Evolutionary conservation across 192 early-diverging fungal species (phyloP), one percentile per base, ranked within the genome.

Genomic region (Backusella morwellensis): DNA sequence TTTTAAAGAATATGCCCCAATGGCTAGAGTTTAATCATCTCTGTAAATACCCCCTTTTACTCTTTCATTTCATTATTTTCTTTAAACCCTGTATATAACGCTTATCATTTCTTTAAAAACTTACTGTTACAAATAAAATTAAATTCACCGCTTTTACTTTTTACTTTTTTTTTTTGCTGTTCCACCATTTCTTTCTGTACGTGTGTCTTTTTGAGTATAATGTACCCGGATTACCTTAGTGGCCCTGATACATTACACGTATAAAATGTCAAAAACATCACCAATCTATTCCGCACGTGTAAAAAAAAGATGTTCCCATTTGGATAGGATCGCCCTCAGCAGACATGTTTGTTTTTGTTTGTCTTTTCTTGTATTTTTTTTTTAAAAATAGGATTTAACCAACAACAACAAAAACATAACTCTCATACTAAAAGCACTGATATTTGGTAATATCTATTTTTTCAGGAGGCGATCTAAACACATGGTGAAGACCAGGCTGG

Each of bases 1-100:
- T 50, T 79, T 79, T 68, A 41, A 59, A 29, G 42, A 52, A 26
- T 79, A 75, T 59, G 78, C 78, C 35, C 21, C 40, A 70, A 44
- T 79, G 36, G 78, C 78, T 17, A 73, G 54, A 68, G 59, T 47
- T 44, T 75, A 75, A 35, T 21, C 23, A 59, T 59, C n/a, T 26
- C 21, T 59, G 54, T 59, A 59, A 59, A 59, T 59, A 59, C 54
- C 54, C 54, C 23, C 54, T 11, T 23, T 26, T 23, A 26, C 52
- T 56, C 7, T 17, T 47, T 19, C 47, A 50, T 50, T 50, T 50
- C 47, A 50, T 50, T 50, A 23, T 59, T 26, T 59, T 59, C 54
- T 59, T 59, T 59, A 59, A 59, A 26, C 7, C 54, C 12, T 59
- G 54, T 59, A 59, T 23, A 59, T 59, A 59, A 21, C 12, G 54